A percentile compares a stretch with the other conserved stretches of the same genome.
These are phyloP conservation scores for Cladosporium sp. DNA, from an alignment of 2,329 filamentous ascomycete genomes.

Conservation along the genomic window DNA sequence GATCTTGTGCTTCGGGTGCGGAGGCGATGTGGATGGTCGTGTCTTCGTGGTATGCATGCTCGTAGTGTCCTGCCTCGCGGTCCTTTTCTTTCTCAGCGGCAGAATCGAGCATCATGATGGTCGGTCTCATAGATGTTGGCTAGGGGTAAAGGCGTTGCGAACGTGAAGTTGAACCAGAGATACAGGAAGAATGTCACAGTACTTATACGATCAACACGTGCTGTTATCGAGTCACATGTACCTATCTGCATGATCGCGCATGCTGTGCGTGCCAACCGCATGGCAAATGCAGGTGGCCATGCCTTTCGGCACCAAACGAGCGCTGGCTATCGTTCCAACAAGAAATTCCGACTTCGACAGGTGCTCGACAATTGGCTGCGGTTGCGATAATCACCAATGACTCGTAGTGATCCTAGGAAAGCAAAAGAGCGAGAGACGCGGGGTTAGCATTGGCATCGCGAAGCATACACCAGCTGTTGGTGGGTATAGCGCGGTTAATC, in stretches of 20 bases:
- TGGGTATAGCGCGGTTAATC: conserved; percentile 1
- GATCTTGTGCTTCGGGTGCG: not conserved
- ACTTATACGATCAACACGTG: no score
- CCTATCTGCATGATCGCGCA: not conserved
- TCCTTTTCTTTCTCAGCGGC: not conserved
- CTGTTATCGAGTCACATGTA: conserved; percentile 3
- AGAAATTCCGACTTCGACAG: not conserved
- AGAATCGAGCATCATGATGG: not conserved
- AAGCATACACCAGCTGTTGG: not conserved
- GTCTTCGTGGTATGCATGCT: not conserved
- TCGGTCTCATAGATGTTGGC: no score
- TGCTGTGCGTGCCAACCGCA: conserved; percentile 6
- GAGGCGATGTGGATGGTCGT: not conserved
- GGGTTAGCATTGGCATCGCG: conserved; percentile 9
- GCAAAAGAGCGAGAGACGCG: conserved; percentile 4
- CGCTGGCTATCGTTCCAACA: not conserved
- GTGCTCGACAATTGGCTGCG: not conserved
- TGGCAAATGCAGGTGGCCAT: not conserved
- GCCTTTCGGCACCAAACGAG: not conserved
- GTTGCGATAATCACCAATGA: not conserved
- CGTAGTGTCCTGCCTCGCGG: not conserved
- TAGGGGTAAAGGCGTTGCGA: no score
- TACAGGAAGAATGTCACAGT: no score
- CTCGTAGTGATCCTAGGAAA: not conserved
- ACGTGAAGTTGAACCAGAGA: no score